Evolutionary conservation across 495 filamentous ascomycete species (phyloP).

Genomic region (Trichoderma erinaceum): DNA sequence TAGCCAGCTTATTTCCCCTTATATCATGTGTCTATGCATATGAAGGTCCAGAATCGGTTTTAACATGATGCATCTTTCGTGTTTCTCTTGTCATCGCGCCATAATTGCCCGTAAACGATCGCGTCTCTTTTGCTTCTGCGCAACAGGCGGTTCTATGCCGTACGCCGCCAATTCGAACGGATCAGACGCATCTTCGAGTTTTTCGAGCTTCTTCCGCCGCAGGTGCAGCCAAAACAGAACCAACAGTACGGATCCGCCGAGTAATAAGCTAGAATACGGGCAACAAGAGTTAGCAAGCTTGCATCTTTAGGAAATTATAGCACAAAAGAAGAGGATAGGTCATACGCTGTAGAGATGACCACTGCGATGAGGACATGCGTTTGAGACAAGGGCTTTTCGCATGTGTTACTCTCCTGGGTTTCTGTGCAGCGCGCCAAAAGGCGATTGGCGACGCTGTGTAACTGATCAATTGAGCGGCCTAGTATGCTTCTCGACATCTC

Average conservation of each 20-base stretch:
- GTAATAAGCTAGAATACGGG: neutral
- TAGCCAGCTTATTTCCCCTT: too few species aligned
- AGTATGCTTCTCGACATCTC: neutral
- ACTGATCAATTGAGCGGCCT: neutral
- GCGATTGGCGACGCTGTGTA: neutral
- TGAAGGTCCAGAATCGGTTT: neutral
- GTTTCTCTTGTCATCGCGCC: neutral
- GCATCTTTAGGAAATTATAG: neutral
- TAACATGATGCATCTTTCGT: neutral
- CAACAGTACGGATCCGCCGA: neutral
- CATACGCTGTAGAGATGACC: neutral
- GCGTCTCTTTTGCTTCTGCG: neutral
- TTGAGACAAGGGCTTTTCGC: neutral
- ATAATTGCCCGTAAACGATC: neutral
- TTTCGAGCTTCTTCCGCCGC: neutral
- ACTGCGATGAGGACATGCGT: neutral
- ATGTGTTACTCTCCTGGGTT: constrained; percentile 5
- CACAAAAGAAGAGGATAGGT: too few species aligned
- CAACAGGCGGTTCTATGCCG: neutral
- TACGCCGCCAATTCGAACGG: constrained; percentile 5
- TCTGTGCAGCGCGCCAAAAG: neutral
- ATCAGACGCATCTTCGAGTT: constrained; percentile 9
- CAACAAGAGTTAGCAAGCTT: neutral
- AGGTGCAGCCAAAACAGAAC: neutral
- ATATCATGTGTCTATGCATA: too few species aligned